Conservation (phyloP, 495 filamentous ascomycete species). For the Penicillium silybi region DNA sequence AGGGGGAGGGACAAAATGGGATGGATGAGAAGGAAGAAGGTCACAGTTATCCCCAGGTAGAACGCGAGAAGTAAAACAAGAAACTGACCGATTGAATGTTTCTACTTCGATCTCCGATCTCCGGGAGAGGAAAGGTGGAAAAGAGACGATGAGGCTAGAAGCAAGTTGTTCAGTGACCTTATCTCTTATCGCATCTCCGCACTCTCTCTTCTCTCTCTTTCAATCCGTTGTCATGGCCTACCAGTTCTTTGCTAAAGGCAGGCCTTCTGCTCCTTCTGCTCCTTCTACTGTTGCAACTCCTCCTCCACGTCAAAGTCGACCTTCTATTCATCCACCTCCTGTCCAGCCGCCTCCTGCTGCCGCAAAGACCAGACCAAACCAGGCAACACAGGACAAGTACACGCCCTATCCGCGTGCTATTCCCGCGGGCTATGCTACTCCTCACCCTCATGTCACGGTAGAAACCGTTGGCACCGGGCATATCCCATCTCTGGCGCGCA, state of each 20-base stretch:
- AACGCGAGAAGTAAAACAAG: background rate
- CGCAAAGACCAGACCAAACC: slow-evolving; percentile 24
- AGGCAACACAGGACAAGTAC: slow-evolving; percentile 24
- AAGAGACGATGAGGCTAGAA: slow-evolving; percentile 10
- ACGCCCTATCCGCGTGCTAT: slow-evolving; percentile 34
- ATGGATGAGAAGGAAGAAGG: background rate
- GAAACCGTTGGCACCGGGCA: slow-evolving; percentile 56
- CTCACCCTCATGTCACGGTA: slow-evolving; percentile 49
- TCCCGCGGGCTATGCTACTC: slow-evolving; percentile 27
- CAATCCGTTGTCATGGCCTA: slow-evolving; percentile 31
- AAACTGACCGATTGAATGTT: slow-evolving; percentile 13
- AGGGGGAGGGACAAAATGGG: background rate
- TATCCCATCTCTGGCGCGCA: slow-evolving; percentile 70
- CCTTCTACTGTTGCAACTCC: slow-evolving; percentile 28
- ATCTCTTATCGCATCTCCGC: slow-evolving; percentile 46
- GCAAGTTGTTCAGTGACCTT: slow-evolving; percentile 28
- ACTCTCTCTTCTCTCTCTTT: slow-evolving; percentile 15
- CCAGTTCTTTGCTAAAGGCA: slow-evolving; percentile 40
- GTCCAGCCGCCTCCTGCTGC: slow-evolving; percentile 22
- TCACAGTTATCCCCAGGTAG: background rate
- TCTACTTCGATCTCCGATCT: slow-evolving; percentile 6
- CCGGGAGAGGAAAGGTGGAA: background rate
- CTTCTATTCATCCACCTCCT: slow-evolving; percentile 33
- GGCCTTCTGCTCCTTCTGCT: slow-evolving; percentile 6
- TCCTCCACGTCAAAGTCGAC: slow-evolving; percentile 12